These are phyloP conservation scores for Pseudodiploospora longispora DNA, from an alignment of 2,329 filamentous ascomycete species.

Conservation along the genomic window DNA sequence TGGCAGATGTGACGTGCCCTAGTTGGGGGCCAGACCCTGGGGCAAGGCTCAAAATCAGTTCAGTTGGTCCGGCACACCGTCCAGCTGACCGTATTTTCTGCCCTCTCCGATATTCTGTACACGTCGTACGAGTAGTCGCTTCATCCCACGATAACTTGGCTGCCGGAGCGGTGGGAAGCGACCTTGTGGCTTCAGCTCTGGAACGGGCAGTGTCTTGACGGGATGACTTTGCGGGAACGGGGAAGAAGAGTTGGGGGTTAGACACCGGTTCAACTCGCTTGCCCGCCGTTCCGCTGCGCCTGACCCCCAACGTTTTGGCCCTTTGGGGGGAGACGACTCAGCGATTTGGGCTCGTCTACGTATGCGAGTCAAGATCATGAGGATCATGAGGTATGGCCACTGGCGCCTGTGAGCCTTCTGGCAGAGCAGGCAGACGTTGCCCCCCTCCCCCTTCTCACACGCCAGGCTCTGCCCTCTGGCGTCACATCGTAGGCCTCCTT, in stretches of 20 bases:
- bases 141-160: no score
- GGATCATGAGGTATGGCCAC: conserved; percentile 6
- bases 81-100: conserved; percentile 9
- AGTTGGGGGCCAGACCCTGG: conserved; percentile 1
- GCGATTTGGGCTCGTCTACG: conserved; percentile 1
- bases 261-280: no score
- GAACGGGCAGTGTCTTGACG: no score
- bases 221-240: no score
- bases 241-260: no score
- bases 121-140: no score
- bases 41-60: background rate
- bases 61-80: conserved; percentile 9
- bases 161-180: no score
- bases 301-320: conserved; percentile 7
- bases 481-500: conserved; percentile 7
- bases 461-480: background rate
- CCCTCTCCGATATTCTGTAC: background rate
- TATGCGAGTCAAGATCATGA: background rate
- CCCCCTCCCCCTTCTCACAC: background rate
- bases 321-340: background rate
- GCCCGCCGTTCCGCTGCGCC: conserved; percentile 5
- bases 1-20: conserved; percentile 9
- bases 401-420: conserved; percentile 3
- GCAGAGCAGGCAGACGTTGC: conserved; percentile 1
- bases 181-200: no score